A percentile compares a stretch with the other conserved stretches of the same genome.
phyloP scores from a whole-genome alignment of 2,329 filamentous ascomycete species.

The Sporothrix curviconia region DNA sequence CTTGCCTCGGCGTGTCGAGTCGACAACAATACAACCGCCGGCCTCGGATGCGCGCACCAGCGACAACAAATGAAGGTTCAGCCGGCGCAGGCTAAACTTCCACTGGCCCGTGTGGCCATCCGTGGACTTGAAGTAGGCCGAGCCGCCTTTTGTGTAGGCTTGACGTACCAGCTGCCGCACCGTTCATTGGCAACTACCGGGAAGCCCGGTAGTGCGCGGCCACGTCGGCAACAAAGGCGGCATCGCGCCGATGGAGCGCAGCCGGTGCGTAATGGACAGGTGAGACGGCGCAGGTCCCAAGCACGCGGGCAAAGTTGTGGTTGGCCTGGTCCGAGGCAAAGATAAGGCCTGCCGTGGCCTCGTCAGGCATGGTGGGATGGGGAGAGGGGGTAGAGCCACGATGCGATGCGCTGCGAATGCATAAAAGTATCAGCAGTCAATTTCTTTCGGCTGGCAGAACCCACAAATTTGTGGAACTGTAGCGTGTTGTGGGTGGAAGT shows the following conservation, averaged over 20 bases:
- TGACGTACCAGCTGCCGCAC: conserved; percentile 93
- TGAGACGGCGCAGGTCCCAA: conserved; percentile 70
- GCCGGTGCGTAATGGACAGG: conserved; percentile 72
- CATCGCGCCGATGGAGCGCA: conserved; percentile 74
- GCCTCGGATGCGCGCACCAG: conserved; percentile 59
- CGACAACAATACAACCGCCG: conserved; percentile 71
- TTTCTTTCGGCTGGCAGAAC: too few relatives aligned
- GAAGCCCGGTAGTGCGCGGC: conserved; percentile 38
- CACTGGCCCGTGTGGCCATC: conserved; percentile 89
- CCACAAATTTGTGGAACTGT: too few relatives aligned
- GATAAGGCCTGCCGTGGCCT: conserved; percentile 37
- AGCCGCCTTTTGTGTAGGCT: conserved; percentile 39
- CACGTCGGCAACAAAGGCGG: conserved; percentile 63
- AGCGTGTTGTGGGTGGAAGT: too few relatives aligned
- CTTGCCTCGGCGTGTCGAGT: conserved; percentile 79
- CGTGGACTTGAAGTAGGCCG: conserved; percentile 95
- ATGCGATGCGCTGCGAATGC: too few relatives aligned
- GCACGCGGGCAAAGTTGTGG: conserved; percentile 61
- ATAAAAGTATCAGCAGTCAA: too few relatives aligned
- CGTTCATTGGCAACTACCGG: conserved; percentile 88
- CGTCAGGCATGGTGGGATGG: conserved; percentile 23
- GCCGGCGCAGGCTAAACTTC: conserved; percentile 75
- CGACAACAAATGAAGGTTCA: conserved; percentile 77
- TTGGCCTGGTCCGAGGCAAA: conserved; percentile 45
- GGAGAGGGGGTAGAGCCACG: too few relatives aligned